Evolutionary conservation across 1,284 basidiomycete species (phyloP), one percentile per base, ranked within the genome.

Genomic region (Filobasidium uniguttulatum): DNA sequence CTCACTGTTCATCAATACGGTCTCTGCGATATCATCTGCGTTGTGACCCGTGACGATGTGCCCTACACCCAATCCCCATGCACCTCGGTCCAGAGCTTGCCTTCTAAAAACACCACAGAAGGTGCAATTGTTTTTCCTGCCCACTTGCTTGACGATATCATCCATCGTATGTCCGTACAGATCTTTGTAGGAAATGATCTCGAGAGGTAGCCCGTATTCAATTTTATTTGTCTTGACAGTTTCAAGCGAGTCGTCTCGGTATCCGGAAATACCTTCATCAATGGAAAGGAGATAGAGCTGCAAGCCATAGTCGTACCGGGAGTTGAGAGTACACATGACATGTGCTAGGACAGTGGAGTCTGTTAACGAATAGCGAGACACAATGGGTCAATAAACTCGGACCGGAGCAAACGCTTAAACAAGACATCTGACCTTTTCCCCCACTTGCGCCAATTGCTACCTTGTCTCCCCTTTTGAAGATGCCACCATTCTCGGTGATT

Each of bases 161-260:
- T 99, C 93, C 93, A 99, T 99, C 1, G 93, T 98, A 94, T 94
- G 98, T 12, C 93, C 93, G 59, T 98, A 99, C 5, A 98, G 76
- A 60, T 97, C 91, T 53, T 87, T 81, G 60, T 99, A 99, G 0
- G 86, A 87, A 12, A 98, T 74, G 54, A 98, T 94, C 72, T 93
- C 96, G 44, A 99, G 77, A 0, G 94, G 91, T 62, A 98, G 82
- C 41, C 82, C 78, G 62, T 98, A 98, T 70, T 99, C 90, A 54
- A 83, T 75, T 62, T 94, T 88, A 67, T 99, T 99, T 40, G 90
- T 79, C 70, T 98, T 97, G 44, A 99, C 94, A 0, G 94, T 97
- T 86, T 97, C 90, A 3, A 99, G 73, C 1, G 90, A 96, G 65
- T 97, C 94, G 65, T 99, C 94, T 50, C 93, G 78, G 66, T 99